A percentile compares a stretch with the other conserved stretches of the same genome.
These are phyloP conservation scores for Eutrema japonicum DNA, from an alignment of 345 rosid genomes.

Conservation along the genomic window DNA sequence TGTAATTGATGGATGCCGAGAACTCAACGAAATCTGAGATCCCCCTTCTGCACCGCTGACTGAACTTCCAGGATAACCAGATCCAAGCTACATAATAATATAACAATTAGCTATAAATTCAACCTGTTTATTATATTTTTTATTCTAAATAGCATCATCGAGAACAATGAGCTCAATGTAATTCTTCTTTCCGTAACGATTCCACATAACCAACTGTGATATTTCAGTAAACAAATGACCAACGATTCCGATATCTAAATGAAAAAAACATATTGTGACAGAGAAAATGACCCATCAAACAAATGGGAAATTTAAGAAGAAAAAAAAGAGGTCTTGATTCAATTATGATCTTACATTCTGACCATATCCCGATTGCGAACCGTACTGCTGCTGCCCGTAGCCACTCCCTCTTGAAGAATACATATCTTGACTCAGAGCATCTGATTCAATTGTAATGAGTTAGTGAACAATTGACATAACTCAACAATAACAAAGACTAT, in stretches of 20 bases:
- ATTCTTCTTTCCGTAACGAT: background rate
- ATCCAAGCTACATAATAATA: constrained; percentile 52
- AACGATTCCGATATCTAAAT: too few relatives aligned
- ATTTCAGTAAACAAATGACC: background rate
- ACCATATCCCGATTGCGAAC: constrained; percentile 76
- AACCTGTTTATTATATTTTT: background rate
- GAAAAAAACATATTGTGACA: background rate
- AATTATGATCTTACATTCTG: constrained; percentile 65
- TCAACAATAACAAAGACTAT: background rate
- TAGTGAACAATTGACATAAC: background rate
- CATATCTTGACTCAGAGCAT: constrained; percentile 49
- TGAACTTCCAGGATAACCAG: constrained; percentile 66
- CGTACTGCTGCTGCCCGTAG: constrained; percentile 74
- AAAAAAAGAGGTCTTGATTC: background rate
- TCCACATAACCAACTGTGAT: background rate
- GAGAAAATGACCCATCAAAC: constrained; percentile 11
- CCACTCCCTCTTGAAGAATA: constrained; percentile 82
- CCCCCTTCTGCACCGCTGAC: constrained; percentile 66
- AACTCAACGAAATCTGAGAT: constrained; percentile 63
- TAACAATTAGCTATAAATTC: background rate
- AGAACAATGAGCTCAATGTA: background rate
- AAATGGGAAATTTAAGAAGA: background rate
- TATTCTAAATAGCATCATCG: background rate
- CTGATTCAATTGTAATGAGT: constrained; percentile 24
- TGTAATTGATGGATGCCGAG: constrained; percentile 65